Percentiles rank a stretch among this genome's conserved stretches.
Conservation (phyloP, 2,329 filamentous ascomycete genomes). For the Apiospora aurea region DNA sequence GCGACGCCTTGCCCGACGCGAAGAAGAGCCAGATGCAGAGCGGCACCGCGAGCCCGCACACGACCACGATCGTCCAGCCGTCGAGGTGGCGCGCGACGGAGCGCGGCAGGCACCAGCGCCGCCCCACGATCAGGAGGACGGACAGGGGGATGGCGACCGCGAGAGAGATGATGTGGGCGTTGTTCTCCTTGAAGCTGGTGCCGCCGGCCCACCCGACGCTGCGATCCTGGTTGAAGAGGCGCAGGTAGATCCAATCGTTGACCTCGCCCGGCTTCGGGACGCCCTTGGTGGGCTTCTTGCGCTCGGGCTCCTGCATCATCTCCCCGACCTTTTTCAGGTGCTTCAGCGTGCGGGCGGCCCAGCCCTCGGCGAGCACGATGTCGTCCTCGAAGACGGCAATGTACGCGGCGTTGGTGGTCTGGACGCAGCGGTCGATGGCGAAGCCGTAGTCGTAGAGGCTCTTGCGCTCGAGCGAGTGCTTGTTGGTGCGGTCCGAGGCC, state of each 20-base stretch:
- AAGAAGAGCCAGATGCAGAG: conserved; percentile 42
- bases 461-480: conserved; percentile 39
- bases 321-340: conserved; percentile 34
- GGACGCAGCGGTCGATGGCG: conserved; percentile 36
- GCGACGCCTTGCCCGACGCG: conserved; percentile 42
- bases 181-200: conserved; percentile 40
- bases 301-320: conserved; percentile 40
- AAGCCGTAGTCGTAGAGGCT: conserved; percentile 42
- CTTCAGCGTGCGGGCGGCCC: conserved; percentile 38
- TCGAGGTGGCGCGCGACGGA: conserved; percentile 36
- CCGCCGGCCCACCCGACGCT: conserved; percentile 41
- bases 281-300: conserved; percentile 34
- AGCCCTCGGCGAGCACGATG: conserved; percentile 42
- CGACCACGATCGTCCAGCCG: conserved; percentile 37
- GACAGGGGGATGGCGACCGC: conserved; percentile 37
- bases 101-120: conserved; percentile 34
- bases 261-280: conserved; percentile 36
- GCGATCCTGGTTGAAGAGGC: conserved; percentile 42
- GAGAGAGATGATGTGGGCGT: conserved; percentile 39
- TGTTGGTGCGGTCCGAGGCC: conserved; percentile 33
- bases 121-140: conserved; percentile 32
- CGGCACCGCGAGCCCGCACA: conserved; percentile 39
- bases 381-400: conserved; percentile 43
- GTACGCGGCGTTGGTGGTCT: conserved; percentile 40
- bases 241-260: conserved; percentile 41